phyloP scores from a whole-genome alignment of 2,329 filamentous ascomycete genomes.

The Xylaria sp. region DNA sequence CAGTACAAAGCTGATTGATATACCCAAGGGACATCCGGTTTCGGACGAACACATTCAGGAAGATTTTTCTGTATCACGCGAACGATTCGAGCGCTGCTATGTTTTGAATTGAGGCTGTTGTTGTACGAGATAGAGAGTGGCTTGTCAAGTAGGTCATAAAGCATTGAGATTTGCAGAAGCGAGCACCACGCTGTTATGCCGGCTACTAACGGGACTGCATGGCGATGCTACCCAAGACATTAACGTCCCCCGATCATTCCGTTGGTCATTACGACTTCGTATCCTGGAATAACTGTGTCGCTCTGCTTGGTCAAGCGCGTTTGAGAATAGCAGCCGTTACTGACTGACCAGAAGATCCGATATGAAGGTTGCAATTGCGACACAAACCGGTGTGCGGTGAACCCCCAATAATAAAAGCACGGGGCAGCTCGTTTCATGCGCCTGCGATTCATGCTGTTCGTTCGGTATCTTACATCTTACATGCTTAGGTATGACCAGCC shows the following conservation, averaged over 20 bases:
- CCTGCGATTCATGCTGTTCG: conserved; percentile 16
- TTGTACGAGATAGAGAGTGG: conserved; percentile 17
- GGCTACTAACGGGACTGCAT: conserved; percentile 20
- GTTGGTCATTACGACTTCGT: conserved; percentile 9
- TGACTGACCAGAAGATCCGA: not conserved
- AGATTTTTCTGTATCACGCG: conserved; percentile 8
- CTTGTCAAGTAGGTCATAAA: conserved; percentile 3
- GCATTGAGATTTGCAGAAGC: conserved; percentile 21
- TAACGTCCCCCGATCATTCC: not conserved
- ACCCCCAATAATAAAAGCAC: conserved; percentile 7
- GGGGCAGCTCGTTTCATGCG: conserved; percentile 22
- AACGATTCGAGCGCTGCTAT: conserved; percentile 6
- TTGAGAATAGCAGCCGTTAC: conserved; percentile 6
- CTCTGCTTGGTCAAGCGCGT: conserved; percentile 11
- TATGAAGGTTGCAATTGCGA: conserved; percentile 30
- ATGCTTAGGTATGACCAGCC: not conserved
- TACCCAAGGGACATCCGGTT: not conserved
- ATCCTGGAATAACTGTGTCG: conserved; percentile 9
- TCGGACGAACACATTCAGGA: not conserved
- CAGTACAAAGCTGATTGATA: not conserved
- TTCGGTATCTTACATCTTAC: conserved; percentile 10
- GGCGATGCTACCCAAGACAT: conserved; percentile 18
- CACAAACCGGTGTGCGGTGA: conserved; percentile 17
- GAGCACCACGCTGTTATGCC: conserved; percentile 29
- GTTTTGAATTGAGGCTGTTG: conserved; percentile 9